These are phyloP conservation scores for Leccinum subgranulosum DNA, from an alignment of 768 basidiomycete species.

Conservation along the genomic window DNA sequence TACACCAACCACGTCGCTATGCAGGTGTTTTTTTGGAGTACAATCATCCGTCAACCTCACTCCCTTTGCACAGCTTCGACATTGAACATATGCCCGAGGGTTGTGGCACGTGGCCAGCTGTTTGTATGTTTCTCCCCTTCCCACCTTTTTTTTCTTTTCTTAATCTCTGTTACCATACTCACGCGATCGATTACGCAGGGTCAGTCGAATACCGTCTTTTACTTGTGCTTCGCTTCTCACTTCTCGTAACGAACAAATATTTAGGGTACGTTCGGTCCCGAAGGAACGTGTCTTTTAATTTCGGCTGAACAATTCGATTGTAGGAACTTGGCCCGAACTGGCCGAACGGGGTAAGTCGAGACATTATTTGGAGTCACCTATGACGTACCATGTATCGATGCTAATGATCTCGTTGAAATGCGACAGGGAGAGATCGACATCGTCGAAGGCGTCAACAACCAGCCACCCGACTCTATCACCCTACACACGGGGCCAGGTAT, in stretches of 20 bases:
- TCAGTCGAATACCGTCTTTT: constrained; percentile 5
- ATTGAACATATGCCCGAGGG: constrained; percentile 38
- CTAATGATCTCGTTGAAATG: background rate
- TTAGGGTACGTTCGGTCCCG: constrained; percentile 18
- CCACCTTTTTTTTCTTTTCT: background rate
- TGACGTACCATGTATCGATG: background rate
- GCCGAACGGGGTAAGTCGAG: constrained; percentile 20
- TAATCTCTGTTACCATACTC: background rate
- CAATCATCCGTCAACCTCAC: background rate
- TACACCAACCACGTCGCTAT: constrained; percentile 36
- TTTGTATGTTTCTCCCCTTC: constrained; percentile 23
- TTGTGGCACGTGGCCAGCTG: constrained; percentile 39
- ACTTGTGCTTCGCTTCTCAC: background rate
- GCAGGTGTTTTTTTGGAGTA: background rate
- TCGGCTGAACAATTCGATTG: background rate
- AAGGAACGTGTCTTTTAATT: background rate
- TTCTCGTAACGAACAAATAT: background rate
- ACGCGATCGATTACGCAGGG: constrained; percentile 6
- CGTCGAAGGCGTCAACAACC: constrained; percentile 34
- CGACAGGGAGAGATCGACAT: constrained; percentile 34
- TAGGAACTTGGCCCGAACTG: constrained; percentile 29
- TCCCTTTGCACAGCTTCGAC: constrained; percentile 27
- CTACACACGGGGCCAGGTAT: constrained; percentile 28
- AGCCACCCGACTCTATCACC: constrained; percentile 24
- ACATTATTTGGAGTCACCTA: background rate